Evolutionary conservation across 805 yeast species (phyloP).

Genomic region (Cephaloascus fragrans): DNA sequence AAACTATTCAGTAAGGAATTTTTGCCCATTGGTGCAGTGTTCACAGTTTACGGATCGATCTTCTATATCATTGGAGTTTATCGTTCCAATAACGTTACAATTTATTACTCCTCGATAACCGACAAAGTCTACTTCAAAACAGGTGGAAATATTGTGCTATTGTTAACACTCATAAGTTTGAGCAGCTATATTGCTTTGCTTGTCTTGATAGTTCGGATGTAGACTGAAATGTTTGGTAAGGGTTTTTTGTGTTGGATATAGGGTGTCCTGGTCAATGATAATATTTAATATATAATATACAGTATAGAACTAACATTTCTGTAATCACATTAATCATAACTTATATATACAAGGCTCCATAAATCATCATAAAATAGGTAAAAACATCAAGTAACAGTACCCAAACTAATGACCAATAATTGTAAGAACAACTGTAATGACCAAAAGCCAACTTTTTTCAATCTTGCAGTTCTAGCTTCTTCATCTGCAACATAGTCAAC

Average conservation of each 20-base stretch:
- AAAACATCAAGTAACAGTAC: conserved; percentile 55
- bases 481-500: conserved; percentile 86
- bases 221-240: no score
- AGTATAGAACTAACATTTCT: not conserved
- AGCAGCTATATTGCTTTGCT: conserved; percentile 41
- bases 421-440: conserved; percentile 78
- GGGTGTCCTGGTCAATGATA: no score
- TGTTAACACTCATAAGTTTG: conserved; percentile 39
- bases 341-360: not conserved
- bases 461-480: conserved; percentile 57
- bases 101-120: conserved; percentile 25
- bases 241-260: no score
- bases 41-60: conserved; percentile 47
- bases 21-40: conserved; percentile 56
- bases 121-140: conserved; percentile 41
- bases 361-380: no score
- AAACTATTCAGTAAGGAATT: conserved; percentile 57
- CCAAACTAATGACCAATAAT: conserved; percentile 71
- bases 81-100: conserved; percentile 19
- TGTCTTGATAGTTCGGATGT: conserved; percentile 37
- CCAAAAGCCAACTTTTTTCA: conserved; percentile 90
- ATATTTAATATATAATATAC: no score
- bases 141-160: conserved; percentile 50
- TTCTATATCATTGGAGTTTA: conserved; percentile 28
- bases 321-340: no score